Evolutionary conservation across 306 rosid species (phyloP).

Genomic region (Inga oerstediana): DNA sequence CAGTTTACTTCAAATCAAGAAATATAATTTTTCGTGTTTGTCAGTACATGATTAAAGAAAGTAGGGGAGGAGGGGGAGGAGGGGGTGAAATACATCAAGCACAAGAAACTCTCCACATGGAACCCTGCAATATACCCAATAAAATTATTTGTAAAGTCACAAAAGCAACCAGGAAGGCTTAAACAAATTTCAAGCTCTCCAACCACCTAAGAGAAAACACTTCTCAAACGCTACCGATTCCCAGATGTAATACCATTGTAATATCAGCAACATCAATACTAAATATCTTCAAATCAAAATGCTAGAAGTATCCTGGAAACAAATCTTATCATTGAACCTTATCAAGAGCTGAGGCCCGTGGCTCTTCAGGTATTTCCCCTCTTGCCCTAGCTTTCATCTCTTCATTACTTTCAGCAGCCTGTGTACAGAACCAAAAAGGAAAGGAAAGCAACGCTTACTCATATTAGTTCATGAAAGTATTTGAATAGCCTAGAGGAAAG

Average conservation of each 20-base stretch:
- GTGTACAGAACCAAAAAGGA: conserved; percentile 29
- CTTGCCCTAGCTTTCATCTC: conserved; percentile 75
- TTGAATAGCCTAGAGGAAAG: neutral
- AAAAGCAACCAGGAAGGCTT: neutral
- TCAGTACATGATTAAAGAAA: neutral
- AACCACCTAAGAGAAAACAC: neutral
- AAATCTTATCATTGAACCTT: conserved; percentile 56
- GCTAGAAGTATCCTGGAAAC: conserved; percentile 1
- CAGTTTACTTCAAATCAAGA: conserved; percentile 10
- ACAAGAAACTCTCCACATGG: conserved; percentile 4
- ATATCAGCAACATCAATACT: conserved; percentile 15
- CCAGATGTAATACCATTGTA: neutral
- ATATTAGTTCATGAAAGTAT: neutral
- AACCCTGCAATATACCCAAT: conserved; percentile 2
- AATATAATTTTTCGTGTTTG: neutral
- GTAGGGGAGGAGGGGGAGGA: neutral
- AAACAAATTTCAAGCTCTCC: neutral
- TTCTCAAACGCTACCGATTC: neutral
- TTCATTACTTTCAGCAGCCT: conserved; percentile 81
- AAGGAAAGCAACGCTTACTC: conserved; percentile 28
- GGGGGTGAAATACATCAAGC: neutral
- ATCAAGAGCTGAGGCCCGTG: conserved; percentile 56
- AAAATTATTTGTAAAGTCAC: neutral
- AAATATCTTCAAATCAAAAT: conserved; percentile 20
- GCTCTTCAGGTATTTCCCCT: conserved; percentile 66